phyloP scores from a whole-genome alignment of 1,284 basidiomycete genomes.

The Malassezia restricta region DNA sequence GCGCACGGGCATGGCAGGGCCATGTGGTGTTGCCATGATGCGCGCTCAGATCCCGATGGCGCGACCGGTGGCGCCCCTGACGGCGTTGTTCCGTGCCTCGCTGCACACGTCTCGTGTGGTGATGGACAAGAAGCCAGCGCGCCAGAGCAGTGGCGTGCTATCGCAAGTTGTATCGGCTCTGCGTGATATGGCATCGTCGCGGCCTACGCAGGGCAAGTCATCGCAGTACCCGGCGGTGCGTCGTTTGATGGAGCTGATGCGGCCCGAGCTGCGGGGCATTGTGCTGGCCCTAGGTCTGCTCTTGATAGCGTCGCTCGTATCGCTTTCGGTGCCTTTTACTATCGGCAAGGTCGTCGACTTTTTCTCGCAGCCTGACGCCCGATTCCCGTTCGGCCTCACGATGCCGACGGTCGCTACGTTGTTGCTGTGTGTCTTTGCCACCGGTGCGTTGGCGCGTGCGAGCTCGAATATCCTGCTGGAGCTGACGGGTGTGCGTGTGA shows the following conservation, averaged over 20 bases:
- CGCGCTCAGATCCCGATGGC: not conserved
- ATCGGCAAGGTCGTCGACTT: slow-evolving; percentile 45
- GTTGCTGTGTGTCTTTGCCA: slow-evolving; percentile 67
- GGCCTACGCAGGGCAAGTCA: not conserved
- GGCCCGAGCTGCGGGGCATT: slow-evolving; percentile 34
- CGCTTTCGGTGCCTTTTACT: slow-evolving; percentile 52
- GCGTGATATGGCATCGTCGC: slow-evolving; percentile 10
- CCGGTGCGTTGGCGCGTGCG: slow-evolving; percentile 77
- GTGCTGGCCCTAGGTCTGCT: slow-evolving; percentile 35
- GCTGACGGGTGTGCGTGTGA: slow-evolving; percentile 69
- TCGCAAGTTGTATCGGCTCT: not conserved
- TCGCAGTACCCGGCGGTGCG: slow-evolving; percentile 31
- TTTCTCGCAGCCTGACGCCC: slow-evolving; percentile 30
- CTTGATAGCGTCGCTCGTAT: slow-evolving; percentile 53
- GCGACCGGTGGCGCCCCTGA: too few relatives aligned
- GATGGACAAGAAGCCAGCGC: too few relatives aligned
- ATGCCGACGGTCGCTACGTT: slow-evolving; percentile 66
- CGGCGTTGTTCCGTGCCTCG: too few relatives aligned
- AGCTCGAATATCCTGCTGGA: slow-evolving; percentile 80
- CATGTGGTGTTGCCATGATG: not conserved
- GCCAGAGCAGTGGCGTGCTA: not conserved
- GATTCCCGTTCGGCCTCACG: slow-evolving; percentile 50
- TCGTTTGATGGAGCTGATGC: slow-evolving; percentile 36
- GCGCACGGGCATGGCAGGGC: not conserved
- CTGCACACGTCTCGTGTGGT: too few relatives aligned